Evolutionary conservation across 306 rosid species (phyloP).

Genomic region (Cicer yamashitae): DNA sequence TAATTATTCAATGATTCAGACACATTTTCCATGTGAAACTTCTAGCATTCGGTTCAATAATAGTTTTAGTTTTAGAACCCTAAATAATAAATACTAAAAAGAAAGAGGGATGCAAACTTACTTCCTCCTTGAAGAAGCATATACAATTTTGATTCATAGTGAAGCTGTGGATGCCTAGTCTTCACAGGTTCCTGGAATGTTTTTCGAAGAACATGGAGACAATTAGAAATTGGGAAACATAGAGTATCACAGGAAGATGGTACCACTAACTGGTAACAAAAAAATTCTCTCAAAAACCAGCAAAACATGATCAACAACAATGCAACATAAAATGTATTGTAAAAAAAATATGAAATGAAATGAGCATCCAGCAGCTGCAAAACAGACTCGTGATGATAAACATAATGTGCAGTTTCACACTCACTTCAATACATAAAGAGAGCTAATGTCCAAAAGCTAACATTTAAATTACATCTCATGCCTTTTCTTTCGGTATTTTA

Average conservation of each 20-base stretch:
- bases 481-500: conserved; percentile 12
- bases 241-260: conserved; percentile 3
- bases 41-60: conserved; percentile 32
- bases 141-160: conserved; percentile 96
- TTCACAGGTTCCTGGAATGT: conserved; percentile 79
- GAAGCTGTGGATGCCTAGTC: conserved; percentile 99
- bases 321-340: conserved; percentile 14
- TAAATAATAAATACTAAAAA: conserved; percentile 3
- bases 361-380: conserved; percentile 34
- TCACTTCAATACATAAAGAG: conserved; percentile 23
- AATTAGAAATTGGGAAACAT: conserved; percentile 39
- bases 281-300: conserved; percentile 2
- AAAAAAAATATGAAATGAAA: conserved; percentile 19
- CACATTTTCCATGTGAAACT: conserved; percentile 19
- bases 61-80: conserved; percentile 21
- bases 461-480: not conserved
- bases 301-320: conserved; percentile 19
- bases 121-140: conserved; percentile 99
- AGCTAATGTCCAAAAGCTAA: conserved; percentile 32
- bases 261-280: not conserved
- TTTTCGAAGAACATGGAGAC: not conserved
- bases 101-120: conserved; percentile 50
- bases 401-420: conserved; percentile 3
- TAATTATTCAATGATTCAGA: not conserved
- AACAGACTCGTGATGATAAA: conserved; percentile 9